phyloP scores from a whole-genome alignment of 257 asterid species.

The Prunella vulgaris region DNA sequence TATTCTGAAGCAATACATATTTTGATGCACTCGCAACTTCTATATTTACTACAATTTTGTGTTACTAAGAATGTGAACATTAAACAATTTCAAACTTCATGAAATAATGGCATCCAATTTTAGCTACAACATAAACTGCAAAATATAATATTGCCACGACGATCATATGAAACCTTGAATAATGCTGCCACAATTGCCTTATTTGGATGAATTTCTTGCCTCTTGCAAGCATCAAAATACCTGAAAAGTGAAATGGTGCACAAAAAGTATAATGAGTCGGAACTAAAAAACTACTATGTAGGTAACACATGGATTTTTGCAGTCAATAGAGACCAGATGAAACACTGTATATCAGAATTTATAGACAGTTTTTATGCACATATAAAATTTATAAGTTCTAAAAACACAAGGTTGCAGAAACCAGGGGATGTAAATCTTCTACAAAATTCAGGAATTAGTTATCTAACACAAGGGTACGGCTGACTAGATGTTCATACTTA shows the following conservation, averaged over 20 bases:
- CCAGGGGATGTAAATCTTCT: background rate
- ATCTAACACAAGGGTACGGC: background rate
- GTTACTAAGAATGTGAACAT: background rate
- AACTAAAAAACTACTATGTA: background rate
- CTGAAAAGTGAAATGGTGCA: constrained; percentile 35
- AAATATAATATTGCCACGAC: constrained; percentile 1
- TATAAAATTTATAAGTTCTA: background rate
- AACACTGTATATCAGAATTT: background rate
- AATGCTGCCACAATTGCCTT: constrained; percentile 53
- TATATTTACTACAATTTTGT: background rate
- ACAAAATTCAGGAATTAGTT: background rate
- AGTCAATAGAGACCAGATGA: background rate
- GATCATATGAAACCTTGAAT: constrained; percentile 51
- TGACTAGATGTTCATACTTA: background rate
- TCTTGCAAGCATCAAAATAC: constrained; percentile 59
- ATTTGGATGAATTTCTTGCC: constrained; percentile 51
- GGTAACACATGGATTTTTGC: background rate
- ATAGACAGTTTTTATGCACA: constrained; percentile 5
- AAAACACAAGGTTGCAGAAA: background rate
- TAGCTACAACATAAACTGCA: background rate
- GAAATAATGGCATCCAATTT: background rate
- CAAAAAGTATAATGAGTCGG: constrained; percentile 4
- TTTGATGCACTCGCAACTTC: background rate
- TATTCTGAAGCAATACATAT: background rate
- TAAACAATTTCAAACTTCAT: background rate